Evolutionary conservation across 192 early-diverging fungal genomes (phyloP), one percentile per base, ranked within the genome.

Genomic region (Phycomyces blakesleeanus): DNA sequence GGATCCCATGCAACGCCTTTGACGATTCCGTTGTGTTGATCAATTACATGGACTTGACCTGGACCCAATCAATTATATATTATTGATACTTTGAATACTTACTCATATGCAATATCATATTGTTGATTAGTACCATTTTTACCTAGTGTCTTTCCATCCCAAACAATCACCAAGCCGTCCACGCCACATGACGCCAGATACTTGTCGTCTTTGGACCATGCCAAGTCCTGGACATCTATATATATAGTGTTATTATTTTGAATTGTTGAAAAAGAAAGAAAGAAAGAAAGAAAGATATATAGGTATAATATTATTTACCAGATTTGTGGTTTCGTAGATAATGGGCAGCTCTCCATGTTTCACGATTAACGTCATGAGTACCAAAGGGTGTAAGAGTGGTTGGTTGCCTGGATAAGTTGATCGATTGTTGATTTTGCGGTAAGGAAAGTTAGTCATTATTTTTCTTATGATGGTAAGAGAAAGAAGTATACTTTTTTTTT

Each of bases 1-100:
- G 97, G 97, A 74, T 99, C 97, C 84, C 93, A 99, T 0, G 94
- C 85, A 6, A 99, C 68, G 11, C 97, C 97, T 76, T 99, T 99
- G 21, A 99, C 97, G 75, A 97, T 96, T 41, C 91, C 93, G 24
- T 73, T 56, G 57, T 95, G 94, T 22, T 76, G 79, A 49, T 85
- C 78, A 24, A 95, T 68, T 51, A 78, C 85, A 3, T 79, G 78
- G 18, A 95, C 57, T 8, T 79, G 75, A 24, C 88, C 85, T 34
- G 29, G 2, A 34, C 29, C 7, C 2, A 34, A 34, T 34, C n/a
- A n/a, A n/a, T 82, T 61, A 14, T 41, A 25, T 29, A 25, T 16
- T 47, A 24, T 39, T 38, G 9, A 52, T 26, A 21, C n/a, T n/a
- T n/a, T n/a, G n/a, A n/a, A n/a, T n/a, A n/a, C n/a, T n/a, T n/a